Conservation (phyloP, 192 early-diverging fungal species). For the Geranomyces michiganensis region DNA sequence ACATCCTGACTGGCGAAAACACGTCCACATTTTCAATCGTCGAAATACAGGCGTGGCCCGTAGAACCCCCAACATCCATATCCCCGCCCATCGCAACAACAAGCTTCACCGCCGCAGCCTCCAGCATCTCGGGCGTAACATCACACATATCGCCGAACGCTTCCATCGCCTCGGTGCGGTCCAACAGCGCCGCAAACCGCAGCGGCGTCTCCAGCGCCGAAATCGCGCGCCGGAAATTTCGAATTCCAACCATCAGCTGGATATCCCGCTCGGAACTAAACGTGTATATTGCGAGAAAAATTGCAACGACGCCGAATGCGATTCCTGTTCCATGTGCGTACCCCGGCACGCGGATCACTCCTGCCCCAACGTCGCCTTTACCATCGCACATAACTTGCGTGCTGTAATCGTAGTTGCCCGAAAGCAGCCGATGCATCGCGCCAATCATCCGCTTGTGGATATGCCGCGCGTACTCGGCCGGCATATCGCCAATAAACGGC, state of each 20-base stretch:
- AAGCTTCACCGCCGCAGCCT: background rate
- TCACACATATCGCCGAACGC: background rate
- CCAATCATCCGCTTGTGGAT: background rate
- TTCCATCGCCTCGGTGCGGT: background rate
- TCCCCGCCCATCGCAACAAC: background rate
- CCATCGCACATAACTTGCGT: background rate
- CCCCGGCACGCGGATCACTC: background rate
- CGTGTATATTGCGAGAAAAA: background rate
- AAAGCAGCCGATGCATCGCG: background rate
- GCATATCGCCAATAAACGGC: background rate
- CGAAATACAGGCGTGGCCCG: slow-evolving; percentile 2
- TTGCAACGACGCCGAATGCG: background rate
- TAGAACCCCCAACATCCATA: background rate
- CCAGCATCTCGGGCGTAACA: background rate
- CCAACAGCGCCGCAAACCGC: slow-evolving; percentile 3
- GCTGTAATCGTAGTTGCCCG: background rate
- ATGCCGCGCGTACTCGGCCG: background rate
- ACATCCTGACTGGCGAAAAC: background rate
- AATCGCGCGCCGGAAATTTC: background rate
- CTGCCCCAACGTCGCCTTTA: background rate
- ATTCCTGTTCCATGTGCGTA: background rate
- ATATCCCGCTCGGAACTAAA: background rate
- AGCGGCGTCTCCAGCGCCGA: background rate
- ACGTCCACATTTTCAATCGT: background rate
- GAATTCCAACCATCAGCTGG: background rate